Evolutionary conservation across 2,329 filamentous ascomycete species (phyloP).

Genomic region (Cytospora mali): DNA sequence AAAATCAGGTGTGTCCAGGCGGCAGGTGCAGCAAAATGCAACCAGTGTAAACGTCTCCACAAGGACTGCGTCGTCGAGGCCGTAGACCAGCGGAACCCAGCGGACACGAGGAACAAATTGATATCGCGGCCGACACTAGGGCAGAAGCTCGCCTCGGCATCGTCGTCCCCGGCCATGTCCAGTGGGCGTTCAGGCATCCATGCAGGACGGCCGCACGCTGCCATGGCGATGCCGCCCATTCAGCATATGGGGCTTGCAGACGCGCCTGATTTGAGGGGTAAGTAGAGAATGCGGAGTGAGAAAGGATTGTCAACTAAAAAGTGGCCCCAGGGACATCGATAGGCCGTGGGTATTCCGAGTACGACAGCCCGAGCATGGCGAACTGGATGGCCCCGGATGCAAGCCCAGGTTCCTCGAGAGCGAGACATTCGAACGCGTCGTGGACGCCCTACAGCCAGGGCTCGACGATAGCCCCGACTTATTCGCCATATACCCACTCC

Average conservation of each 20-base stretch:
- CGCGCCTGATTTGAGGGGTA: conserved; percentile 46
- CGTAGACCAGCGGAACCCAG: conserved; percentile 72
- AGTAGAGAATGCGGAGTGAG: conserved; percentile 33
- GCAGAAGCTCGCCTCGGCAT: conserved; percentile 47
- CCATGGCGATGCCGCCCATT: conserved; percentile 48
- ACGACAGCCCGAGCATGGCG: conserved; percentile 40
- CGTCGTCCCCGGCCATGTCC: conserved; percentile 51
- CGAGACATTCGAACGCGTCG: conserved; percentile 41
- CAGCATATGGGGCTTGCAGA: conserved; percentile 47
- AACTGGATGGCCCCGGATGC: conserved; percentile 51
- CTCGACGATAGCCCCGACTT: conserved; percentile 50
- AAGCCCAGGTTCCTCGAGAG: conserved; percentile 40
- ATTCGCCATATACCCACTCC: conserved; percentile 52
- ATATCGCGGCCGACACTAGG: conserved; percentile 43
- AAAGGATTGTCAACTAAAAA: not conserved
- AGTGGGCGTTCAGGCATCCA: conserved; percentile 47
- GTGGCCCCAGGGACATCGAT: conserved; percentile 15
- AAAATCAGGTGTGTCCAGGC: conserved; percentile 91
- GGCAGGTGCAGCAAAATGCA: conserved; percentile 74
- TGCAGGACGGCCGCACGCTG: conserved; percentile 45
- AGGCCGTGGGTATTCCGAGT: conserved; percentile 41
- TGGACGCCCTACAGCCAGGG: conserved; percentile 57
- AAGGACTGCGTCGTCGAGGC: conserved; percentile 93
- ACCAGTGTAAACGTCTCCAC: conserved; percentile 91
- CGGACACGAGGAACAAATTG: conserved; percentile 48